Percentiles rank a stretch among this genome's conserved stretches.
Evolutionary conservation across 305 asterid genomes (phyloP).

Genomic region (Rubia peregrina): DNA sequence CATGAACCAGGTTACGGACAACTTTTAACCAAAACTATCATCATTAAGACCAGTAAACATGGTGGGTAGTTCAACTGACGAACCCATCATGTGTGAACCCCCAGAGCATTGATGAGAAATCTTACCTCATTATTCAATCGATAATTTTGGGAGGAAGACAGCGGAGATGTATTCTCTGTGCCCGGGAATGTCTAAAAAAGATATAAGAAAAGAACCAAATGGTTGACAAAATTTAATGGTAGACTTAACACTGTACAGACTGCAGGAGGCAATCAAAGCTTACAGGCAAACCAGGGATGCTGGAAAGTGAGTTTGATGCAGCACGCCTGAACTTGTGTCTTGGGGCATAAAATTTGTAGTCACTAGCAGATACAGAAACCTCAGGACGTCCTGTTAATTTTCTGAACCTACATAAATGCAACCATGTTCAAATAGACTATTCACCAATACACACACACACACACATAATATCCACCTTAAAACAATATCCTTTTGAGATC

Average conservation of each 20-base stretch:
- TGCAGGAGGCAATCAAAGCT: slow-evolving; percentile 23
- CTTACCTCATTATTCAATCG: slow-evolving; percentile 63
- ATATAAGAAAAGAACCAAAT: slow-evolving; percentile 9
- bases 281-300: slow-evolving; percentile 69
- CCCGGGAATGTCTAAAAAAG: slow-evolving; percentile 50
- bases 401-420: slow-evolving; percentile 48
- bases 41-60: too few species aligned
- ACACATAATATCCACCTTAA: neutral
- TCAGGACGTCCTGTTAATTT: slow-evolving; percentile 87
- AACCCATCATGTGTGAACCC: neutral
- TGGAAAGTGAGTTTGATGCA: slow-evolving; percentile 58
- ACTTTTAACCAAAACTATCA: neutral
- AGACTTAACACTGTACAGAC: slow-evolving; percentile 16
- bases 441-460: neutral
- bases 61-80: too few species aligned
- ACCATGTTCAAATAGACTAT: neutral
- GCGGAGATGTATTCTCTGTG: slow-evolving; percentile 54
- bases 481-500: neutral
- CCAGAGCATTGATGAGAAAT: slow-evolving; percentile 12
- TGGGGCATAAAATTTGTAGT: slow-evolving; percentile 96
- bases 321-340: slow-evolving; percentile 89
- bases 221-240: slow-evolving; percentile 11
- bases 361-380: slow-evolving; percentile 71
- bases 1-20: neutral
- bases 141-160: slow-evolving; percentile 50